phyloP scores from a whole-genome alignment of 2,329 filamentous ascomycete genomes.

The Neonectria faginata region DNA sequence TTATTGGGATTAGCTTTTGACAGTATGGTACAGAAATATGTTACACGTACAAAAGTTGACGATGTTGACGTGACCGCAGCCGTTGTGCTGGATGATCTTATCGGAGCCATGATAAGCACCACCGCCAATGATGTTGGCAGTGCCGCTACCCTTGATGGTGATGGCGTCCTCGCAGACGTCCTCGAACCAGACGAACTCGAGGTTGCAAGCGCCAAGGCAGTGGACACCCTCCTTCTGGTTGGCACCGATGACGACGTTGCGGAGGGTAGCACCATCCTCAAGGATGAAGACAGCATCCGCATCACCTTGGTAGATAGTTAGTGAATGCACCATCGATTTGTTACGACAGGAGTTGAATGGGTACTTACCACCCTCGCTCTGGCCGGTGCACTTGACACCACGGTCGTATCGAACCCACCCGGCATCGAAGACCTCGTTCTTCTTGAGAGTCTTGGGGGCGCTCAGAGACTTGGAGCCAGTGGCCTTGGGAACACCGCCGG shows the following conservation, averaged over 20 bases:
- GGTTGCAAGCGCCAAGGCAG: conserved; percentile 57
- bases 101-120: conserved; percentile 54
- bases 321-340: neutral
- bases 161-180: conserved; percentile 56
- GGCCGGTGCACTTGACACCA: conserved; percentile 46
- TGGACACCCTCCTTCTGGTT: conserved; percentile 61
- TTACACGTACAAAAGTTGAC: conserved; percentile 50
- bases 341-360: no score
- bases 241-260: conserved; percentile 59
- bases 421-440: conserved; percentile 47
- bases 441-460: conserved; percentile 31
- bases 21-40: no score
- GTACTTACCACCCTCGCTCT: conserved; percentile 57
- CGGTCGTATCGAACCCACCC: conserved; percentile 54
- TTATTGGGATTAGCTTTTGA: no score
- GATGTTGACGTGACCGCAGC: conserved; percentile 57
- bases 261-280: conserved; percentile 55
- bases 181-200: conserved; percentile 62
- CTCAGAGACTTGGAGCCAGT: conserved; percentile 46
- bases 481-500: conserved; percentile 47
- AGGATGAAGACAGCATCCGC: conserved; percentile 57
- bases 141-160: conserved; percentile 49
- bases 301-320: conserved; percentile 28
- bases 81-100: conserved; percentile 57
- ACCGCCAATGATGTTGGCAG: conserved; percentile 55